Evolutionary conservation across 371 early-diverging fungal genomes (phyloP).

Genomic region (Umbelopsis sp.): DNA sequence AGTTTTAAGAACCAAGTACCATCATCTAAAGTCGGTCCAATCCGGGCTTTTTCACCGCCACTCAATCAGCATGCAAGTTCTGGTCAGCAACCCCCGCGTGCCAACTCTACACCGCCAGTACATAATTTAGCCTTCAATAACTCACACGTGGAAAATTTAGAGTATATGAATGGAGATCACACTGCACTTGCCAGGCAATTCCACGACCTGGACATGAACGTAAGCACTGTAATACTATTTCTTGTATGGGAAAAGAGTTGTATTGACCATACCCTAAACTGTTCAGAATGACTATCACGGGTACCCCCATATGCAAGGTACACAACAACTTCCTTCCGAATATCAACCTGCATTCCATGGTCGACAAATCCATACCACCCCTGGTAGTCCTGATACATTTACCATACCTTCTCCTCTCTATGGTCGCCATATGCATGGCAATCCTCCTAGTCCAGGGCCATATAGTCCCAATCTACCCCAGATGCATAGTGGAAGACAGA

Average conservation of each 20-base stretch:
- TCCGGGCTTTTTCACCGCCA: constrained; percentile 8
- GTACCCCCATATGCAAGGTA: not conserved
- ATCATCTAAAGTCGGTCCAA: not conserved
- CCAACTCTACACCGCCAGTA: constrained; percentile 7
- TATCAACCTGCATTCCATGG: constrained; percentile 3
- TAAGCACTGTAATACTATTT: not conserved
- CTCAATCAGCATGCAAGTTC: not conserved
- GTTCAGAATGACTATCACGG: constrained; percentile 7
- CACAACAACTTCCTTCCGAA: not conserved
- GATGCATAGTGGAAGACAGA: not conserved
- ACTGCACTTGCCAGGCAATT: not conserved
- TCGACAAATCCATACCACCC: constrained; percentile 13
- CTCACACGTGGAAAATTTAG: not conserved
- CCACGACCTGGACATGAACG: constrained; percentile 7
- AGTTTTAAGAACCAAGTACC: not conserved
- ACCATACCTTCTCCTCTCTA: not conserved
- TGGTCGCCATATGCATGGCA: constrained; percentile 9
- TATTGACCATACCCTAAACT: not conserved
- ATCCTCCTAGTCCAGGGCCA: constrained; percentile 5
- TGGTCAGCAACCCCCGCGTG: constrained; percentile 6
- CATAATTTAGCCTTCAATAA: constrained; percentile 3
- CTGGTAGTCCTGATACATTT: constrained; percentile 8
- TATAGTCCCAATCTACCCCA: not conserved
- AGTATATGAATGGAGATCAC: constrained; percentile 6
- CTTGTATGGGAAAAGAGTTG: not conserved